phyloP scores from a whole-genome alignment of 2,329 filamentous ascomycete species.

The Ramichloridium luteum region DNA sequence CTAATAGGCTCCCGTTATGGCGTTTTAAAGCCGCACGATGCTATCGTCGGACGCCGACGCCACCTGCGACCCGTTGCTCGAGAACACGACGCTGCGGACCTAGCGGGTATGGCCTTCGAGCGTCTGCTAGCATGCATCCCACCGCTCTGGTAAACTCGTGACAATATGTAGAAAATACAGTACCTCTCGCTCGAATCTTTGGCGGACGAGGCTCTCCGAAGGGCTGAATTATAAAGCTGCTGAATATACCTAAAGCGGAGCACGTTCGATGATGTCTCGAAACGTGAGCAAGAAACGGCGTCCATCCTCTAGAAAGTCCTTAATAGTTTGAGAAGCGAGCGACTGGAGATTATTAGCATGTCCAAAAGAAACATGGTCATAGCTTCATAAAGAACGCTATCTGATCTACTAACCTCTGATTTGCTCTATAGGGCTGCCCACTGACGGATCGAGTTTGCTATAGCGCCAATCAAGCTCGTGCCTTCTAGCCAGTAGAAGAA shows the following conservation, averaged over 20 bases:
- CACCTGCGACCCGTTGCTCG: conserved; percentile 1
- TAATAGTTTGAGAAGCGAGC: background rate
- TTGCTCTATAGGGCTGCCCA: background rate
- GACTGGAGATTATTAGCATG: background rate
- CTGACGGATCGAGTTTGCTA: conserved; percentile 1
- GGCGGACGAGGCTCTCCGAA: conserved; percentile 1
- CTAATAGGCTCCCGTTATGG: background rate
- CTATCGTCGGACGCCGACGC: background rate
- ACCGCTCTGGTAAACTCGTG: conserved; percentile 1
- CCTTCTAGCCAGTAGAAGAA: background rate
- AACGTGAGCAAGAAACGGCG: conserved; percentile 1
- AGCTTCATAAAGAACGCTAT: background rate
- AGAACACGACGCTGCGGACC: background rate
- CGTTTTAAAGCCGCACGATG: background rate
- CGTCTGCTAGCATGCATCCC: conserved; percentile 1
- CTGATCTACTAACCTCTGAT: conserved; percentile 1
- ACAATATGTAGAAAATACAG: conserved; percentile 1
- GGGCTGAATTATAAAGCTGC: conserved; percentile 1
- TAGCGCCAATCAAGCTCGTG: conserved; percentile 1
- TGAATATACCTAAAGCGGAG: conserved; percentile 1
- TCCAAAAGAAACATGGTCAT: conserved; percentile 1
- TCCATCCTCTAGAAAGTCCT: background rate
- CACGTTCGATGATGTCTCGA: conserved; percentile 1
- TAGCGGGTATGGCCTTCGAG: background rate
- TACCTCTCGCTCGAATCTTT: conserved; percentile 1